Evolutionary conservation across 257 asterid species (phyloP).

Genomic region (Solanum sejunctum): DNA sequence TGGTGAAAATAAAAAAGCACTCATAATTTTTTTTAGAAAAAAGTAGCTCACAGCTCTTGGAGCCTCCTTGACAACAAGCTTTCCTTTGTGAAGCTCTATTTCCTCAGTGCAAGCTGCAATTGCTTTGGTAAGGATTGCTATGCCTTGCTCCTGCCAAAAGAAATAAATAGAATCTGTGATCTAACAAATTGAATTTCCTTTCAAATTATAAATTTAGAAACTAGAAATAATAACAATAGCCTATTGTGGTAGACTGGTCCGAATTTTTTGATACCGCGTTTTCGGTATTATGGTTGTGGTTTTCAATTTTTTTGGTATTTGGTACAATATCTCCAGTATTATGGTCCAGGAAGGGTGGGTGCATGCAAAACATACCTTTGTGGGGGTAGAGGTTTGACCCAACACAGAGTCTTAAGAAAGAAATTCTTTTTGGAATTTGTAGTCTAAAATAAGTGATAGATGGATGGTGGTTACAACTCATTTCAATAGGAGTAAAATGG

Average conservation of each 20-base stretch:
- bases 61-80: slow-evolving; percentile 78
- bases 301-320: background rate
- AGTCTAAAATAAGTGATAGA: too few relatives aligned
- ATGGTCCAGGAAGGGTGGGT: background rate
- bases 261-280: background rate
- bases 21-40: background rate
- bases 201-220: background rate
- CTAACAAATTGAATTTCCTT: background rate
- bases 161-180: background rate
- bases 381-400: background rate
- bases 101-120: slow-evolving; percentile 78
- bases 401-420: too few relatives aligned
- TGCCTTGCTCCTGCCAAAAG: slow-evolving; percentile 83
- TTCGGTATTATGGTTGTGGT: background rate
- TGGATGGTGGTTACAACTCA: too few relatives aligned
- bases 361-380: background rate
- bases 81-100: slow-evolving; percentile 74
- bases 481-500: too few relatives aligned
- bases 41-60: slow-evolving; percentile 72
- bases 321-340: background rate
- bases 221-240: background rate
- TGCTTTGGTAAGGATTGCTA: slow-evolving; percentile 61
- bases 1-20: background rate
- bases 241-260: background rate
- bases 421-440: too few relatives aligned